Conservation (phyloP, 176 grass and related monocot genomes). For the Coix lacrymajobi region DNA sequence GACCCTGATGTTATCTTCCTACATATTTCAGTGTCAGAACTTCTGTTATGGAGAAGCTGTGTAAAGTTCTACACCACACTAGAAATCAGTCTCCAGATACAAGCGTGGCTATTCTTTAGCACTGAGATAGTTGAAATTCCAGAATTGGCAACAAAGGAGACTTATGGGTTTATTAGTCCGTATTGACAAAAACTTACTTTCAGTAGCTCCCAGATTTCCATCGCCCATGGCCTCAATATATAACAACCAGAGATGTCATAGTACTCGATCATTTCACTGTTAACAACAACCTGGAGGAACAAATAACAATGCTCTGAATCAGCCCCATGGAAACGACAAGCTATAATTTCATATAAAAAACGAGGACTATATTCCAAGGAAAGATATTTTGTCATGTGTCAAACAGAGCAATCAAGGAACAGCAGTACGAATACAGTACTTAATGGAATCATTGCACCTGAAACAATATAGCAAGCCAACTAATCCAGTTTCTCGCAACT, state of each 20-base stretch:
- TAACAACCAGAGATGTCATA: slow-evolving; percentile 97
- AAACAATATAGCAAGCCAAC: background rate
- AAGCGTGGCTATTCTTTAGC: background rate
- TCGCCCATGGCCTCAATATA: slow-evolving; percentile 82
- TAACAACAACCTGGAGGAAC: slow-evolving; percentile 65
- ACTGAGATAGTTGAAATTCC: background rate
- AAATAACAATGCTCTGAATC: background rate
- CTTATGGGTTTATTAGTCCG: background rate
- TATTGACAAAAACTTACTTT: slow-evolving; percentile 48
- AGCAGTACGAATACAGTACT: background rate
- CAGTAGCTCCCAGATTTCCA: slow-evolving; percentile 81
- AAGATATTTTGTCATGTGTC: background rate
- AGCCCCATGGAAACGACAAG: background rate
- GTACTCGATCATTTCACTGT: slow-evolving; percentile 97
- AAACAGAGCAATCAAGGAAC: background rate
- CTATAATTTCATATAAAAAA: background rate
- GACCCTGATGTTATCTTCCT: background rate
- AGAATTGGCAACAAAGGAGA: background rate
- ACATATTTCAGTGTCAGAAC: background rate
- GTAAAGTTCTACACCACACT: background rate
- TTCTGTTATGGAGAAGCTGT: background rate
- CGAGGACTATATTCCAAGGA: background rate
- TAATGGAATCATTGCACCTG: background rate
- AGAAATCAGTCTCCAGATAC: background rate
- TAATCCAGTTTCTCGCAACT: background rate